Conservation (phyloP, 495 filamentous ascomycete genomes). For the Hypoxylon lenormandii region DNA sequence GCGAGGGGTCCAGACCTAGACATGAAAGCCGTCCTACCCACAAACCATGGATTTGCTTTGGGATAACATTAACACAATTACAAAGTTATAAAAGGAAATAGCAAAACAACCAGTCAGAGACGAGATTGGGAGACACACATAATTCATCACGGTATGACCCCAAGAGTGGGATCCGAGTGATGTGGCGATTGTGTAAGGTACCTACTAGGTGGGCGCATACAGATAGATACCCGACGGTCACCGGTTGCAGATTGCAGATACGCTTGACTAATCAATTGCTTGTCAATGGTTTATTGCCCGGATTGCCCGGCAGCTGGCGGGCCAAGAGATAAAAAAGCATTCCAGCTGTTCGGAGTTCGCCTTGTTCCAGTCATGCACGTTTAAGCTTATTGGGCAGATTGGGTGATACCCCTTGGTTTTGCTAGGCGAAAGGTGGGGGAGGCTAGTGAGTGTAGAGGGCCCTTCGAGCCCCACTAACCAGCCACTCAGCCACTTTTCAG, state of each 20-base stretch:
- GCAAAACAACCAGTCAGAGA: neutral
- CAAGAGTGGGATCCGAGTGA: slow-evolving; percentile 35
- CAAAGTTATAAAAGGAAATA: slow-evolving; percentile 3
- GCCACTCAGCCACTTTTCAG: too few species aligned
- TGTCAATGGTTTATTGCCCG: too few species aligned
- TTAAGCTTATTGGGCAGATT: too few species aligned
- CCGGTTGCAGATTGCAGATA: slow-evolving; percentile 1
- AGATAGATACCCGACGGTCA: slow-evolving; percentile 29
- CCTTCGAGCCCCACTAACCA: slow-evolving; percentile 1
- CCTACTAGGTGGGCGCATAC: too few species aligned
- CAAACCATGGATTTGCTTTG: neutral
- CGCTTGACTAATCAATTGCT: neutral
- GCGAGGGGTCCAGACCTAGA: slow-evolving; percentile 20
- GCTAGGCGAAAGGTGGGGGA: slow-evolving; percentile 5
- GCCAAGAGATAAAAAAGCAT: slow-evolving; percentile 2
- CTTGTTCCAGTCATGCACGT: neutral
- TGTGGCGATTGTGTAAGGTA: neutral
- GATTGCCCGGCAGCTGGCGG: neutral
- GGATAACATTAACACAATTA: neutral
- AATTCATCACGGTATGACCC: slow-evolving; percentile 12
- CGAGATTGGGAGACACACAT: slow-evolving; percentile 12
- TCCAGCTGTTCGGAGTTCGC: slow-evolving; percentile 1
- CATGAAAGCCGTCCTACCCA: slow-evolving; percentile 39
- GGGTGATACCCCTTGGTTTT: neutral
- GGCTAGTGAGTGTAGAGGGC: neutral